Conservation (phyloP, 176 grass and related monocot genomes). For the Echinochloa phyllopogon region DNA sequence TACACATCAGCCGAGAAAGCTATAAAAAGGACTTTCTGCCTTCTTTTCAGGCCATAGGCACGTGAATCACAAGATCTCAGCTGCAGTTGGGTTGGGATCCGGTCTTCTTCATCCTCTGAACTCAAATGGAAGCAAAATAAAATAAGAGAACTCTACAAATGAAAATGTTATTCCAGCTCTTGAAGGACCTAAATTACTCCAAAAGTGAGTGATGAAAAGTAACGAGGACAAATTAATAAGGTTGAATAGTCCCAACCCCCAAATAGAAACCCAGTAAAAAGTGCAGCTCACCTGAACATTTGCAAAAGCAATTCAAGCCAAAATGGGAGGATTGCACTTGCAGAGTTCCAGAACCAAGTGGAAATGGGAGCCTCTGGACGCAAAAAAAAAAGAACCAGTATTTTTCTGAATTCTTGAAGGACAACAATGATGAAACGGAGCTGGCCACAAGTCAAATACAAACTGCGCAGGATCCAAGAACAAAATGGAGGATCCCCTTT, state of each 20-base stretch:
- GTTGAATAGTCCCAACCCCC: not conserved
- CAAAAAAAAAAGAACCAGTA: not conserved
- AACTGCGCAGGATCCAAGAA: slow-evolving; percentile 44
- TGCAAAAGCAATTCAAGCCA: not conserved
- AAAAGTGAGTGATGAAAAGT: slow-evolving; percentile 11
- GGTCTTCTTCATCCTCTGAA: not conserved
- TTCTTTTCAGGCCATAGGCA: slow-evolving; percentile 31
- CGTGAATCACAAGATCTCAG: slow-evolving; percentile 41
- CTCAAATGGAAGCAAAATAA: slow-evolving; percentile 13
- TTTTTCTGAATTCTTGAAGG: not conserved
- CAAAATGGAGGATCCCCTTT: not conserved
- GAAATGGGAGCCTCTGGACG: slow-evolving; percentile 3
- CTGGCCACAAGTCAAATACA: slow-evolving; percentile 29
- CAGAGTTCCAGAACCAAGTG: not conserved
- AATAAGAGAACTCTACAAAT: not conserved
- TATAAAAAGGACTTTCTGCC: slow-evolving; percentile 23
- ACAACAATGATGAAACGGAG: slow-evolving; percentile 37
- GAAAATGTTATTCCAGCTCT: not conserved
- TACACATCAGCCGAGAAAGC: slow-evolving; percentile 22
- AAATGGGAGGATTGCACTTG: not conserved
- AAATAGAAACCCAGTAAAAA: not conserved
- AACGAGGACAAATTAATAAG: not conserved
- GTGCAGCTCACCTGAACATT: not conserved
- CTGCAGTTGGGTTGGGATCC: slow-evolving; percentile 16
- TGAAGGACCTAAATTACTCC: slow-evolving; percentile 7